These are phyloP conservation scores for Ustilaginoidea virens DNA, from an alignment of 2,329 filamentous ascomycete genomes.

Conservation along the genomic window DNA sequence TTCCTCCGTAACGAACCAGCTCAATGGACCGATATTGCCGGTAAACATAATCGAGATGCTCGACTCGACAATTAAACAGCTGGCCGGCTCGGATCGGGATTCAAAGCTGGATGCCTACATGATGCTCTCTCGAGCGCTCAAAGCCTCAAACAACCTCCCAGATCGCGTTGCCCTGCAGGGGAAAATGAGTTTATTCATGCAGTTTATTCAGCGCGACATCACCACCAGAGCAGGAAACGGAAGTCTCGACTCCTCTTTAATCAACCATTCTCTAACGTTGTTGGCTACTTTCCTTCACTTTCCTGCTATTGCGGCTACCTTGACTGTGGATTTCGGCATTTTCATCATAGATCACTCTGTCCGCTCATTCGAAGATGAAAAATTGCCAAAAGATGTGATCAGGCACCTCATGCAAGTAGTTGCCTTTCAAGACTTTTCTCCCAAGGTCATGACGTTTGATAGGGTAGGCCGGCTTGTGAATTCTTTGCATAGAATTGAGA, in stretches of 20 bases:
- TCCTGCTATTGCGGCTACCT: conserved; percentile 48
- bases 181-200: conserved; percentile 63
- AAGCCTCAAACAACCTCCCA: conserved; percentile 69
- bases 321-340: conserved; percentile 64
- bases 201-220: conserved; percentile 76
- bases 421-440: conserved; percentile 62
- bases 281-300: conserved; percentile 65
- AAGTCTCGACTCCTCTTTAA: conserved; percentile 49
- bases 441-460: conserved; percentile 57
- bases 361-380: conserved; percentile 50
- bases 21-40: conserved; percentile 20
- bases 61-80: conserved; percentile 67
- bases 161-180: conserved; percentile 55
- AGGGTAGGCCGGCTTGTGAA: conserved; percentile 56
- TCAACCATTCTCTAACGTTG: conserved; percentile 64
- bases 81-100: conserved; percentile 58
- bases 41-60: conserved; percentile 63
- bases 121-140: conserved; percentile 59
- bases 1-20: conserved; percentile 23
- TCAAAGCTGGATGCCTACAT: conserved; percentile 76
- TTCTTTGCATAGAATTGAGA: conserved; percentile 56
- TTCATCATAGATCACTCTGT: conserved; percentile 75
- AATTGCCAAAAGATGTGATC: conserved; percentile 59
- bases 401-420: conserved; percentile 70
- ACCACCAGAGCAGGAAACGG: conserved; percentile 41